A percentile compares a stretch with the other conserved stretches of the same genome.
phyloP scores from a whole-genome alignment of 2,329 filamentous ascomycete genomes.

The Nemania abortiva region DNA sequence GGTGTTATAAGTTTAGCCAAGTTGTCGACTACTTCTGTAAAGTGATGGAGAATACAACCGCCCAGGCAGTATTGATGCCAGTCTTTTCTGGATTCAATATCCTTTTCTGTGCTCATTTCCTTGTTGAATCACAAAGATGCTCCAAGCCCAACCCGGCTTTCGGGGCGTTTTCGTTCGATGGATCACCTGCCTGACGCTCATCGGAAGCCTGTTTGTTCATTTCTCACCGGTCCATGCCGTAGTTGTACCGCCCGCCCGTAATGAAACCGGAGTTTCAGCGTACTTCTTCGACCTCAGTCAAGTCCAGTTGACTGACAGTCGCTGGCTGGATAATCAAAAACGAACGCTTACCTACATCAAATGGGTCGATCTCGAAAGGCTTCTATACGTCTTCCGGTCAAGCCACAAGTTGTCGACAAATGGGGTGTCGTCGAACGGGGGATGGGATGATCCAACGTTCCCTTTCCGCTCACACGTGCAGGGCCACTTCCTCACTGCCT shows the following conservation, averaged over 20 bases:
- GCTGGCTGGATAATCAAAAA: conserved; percentile 60
- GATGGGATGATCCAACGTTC: conserved; percentile 67
- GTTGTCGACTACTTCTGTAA: not conserved
- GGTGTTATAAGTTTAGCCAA: not conserved
- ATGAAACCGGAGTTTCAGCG: conserved; percentile 52
- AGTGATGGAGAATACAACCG: not conserved
- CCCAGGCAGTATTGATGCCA: too few relatives aligned
- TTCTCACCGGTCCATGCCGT: conserved; percentile 38
- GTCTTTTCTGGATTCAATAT: too few relatives aligned
- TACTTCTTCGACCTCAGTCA: conserved; percentile 57
- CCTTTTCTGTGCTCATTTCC: too few relatives aligned
- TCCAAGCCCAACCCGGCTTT: not conserved
- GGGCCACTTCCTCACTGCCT: conserved; percentile 56
- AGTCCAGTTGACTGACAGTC: conserved; percentile 54
- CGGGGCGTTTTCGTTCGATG: conserved; percentile 16
- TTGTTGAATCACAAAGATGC: conserved; percentile 22
- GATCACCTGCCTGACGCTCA: conserved; percentile 14
- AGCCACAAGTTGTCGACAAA: too few relatives aligned
- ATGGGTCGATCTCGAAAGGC: conserved; percentile 55
- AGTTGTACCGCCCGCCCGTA: conserved; percentile 44
- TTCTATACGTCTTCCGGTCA: too few relatives aligned
- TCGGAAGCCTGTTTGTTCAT: conserved; percentile 26
- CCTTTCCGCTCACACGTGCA: conserved; percentile 64
- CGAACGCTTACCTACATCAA: conserved; percentile 62
- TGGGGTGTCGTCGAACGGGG: conserved; percentile 55